A percentile compares a stretch with the other conserved stretches of the same genome.
These are phyloP conservation scores for Adansonia madagascariensis DNA, from an alignment of 441 rosid genomes.

Conservation along the genomic window DNA sequence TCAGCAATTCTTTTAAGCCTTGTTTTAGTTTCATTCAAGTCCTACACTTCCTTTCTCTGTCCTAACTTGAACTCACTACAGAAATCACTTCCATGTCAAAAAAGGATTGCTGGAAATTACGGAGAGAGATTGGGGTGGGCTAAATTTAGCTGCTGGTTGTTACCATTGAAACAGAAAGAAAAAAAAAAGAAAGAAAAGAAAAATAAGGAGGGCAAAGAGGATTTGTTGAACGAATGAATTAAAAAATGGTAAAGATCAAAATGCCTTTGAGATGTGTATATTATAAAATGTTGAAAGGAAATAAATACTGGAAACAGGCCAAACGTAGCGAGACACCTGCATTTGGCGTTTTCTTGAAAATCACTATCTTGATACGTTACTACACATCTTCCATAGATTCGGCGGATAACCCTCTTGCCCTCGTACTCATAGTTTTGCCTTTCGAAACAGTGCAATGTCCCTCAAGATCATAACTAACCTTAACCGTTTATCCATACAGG, in stretches of 20 bases:
- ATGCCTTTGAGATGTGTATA: constrained; percentile 18
- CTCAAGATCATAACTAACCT: constrained; percentile 16
- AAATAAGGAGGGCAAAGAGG: constrained; percentile 20
- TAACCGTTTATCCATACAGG: constrained; percentile 1
- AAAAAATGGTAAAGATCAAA: neutral
- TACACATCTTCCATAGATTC: neutral
- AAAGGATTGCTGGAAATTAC: neutral
- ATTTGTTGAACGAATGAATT: constrained; percentile 19
- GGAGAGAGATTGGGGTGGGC: neutral
- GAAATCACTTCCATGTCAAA: constrained; percentile 33
- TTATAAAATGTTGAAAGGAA: neutral
- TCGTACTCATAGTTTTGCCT: neutral
- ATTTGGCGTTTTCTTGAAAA: too few relatives aligned
- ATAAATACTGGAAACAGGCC: neutral
- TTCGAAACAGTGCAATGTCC: constrained; percentile 9
- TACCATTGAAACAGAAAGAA: neutral
- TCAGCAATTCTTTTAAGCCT: constrained; percentile 52
- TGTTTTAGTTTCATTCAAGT: constrained; percentile 44
- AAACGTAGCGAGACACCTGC: too few relatives aligned
- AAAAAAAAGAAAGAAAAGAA: constrained; percentile 27
- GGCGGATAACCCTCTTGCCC: neutral
- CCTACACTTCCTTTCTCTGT: constrained; percentile 33
- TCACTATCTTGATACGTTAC: constrained; percentile 12
- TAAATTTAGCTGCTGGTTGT: neutral
- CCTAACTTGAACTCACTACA: constrained; percentile 32